Evolutionary conservation across 257 asterid genomes (phyloP).

Genomic region (Thymus quinquecostatus): DNA sequence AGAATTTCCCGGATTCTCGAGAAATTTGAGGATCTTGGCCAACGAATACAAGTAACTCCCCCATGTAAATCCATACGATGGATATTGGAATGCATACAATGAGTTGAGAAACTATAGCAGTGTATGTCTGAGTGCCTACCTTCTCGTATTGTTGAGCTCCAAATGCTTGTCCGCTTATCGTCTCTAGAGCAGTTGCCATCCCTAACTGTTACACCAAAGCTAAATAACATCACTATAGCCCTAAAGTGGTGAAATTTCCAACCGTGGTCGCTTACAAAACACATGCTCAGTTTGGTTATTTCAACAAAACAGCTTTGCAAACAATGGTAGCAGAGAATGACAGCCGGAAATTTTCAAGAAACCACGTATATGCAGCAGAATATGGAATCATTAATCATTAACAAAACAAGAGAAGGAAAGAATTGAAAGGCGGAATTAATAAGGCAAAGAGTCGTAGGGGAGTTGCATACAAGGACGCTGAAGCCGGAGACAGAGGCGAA

Average conservation of each 20-base stretch:
- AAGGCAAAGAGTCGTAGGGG: too few relatives aligned
- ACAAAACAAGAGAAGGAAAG: too few relatives aligned
- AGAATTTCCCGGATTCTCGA: conserved; percentile 70
- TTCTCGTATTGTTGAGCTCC: conserved; percentile 82
- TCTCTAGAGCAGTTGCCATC: conserved; percentile 82
- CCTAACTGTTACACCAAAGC: conserved; percentile 57
- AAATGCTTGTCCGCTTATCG: conserved; percentile 80
- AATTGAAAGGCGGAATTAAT: too few relatives aligned
- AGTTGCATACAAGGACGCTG: conserved; percentile 56
- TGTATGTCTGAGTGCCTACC: conserved; percentile 74
- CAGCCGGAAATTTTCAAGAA: too few relatives aligned
- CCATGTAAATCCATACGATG: conserved; percentile 61
- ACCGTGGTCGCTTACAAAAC: too few relatives aligned
- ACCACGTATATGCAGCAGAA: too few relatives aligned
- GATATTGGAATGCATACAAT: conserved; percentile 62
- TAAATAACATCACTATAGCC: neutral
- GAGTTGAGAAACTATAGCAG: conserved; percentile 61
- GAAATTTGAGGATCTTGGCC: conserved; percentile 89
- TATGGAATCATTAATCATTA: too few relatives aligned
- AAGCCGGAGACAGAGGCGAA: conserved; percentile 74
- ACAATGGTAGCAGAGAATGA: too few relatives aligned
- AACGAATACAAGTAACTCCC: conserved; percentile 45
- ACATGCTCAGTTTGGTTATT: too few relatives aligned
- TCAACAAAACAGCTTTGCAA: too few relatives aligned
- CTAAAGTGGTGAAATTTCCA: neutral